Percentiles rank a stretch among this genome's conserved stretches.
These are phyloP conservation scores for Tolypocladium ovalisporum DNA, from an alignment of 2,329 filamentous ascomycete genomes.

Conservation along the genomic window DNA sequence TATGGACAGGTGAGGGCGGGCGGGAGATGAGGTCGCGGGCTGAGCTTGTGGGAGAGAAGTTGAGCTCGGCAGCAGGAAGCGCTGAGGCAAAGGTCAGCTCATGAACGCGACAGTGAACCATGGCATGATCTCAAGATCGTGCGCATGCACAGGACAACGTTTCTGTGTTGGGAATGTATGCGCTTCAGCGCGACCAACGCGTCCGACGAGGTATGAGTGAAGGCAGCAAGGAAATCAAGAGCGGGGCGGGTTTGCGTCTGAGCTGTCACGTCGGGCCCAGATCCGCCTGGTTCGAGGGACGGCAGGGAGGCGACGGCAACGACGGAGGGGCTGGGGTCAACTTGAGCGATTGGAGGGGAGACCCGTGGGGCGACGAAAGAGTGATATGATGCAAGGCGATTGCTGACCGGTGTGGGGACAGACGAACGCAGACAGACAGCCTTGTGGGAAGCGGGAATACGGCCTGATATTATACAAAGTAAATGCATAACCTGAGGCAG, in stretches of 20 bases:
- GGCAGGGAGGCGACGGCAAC: neutral
- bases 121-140: constrained; percentile 7
- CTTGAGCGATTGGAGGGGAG: neutral
- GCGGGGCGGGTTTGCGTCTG: neutral
- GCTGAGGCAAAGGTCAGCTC: constrained; percentile 18
- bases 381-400: neutral
- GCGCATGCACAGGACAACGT: neutral
- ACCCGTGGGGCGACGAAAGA: neutral
- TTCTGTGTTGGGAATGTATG: neutral
- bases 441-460: neutral
- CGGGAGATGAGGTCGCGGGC: neutral
- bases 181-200: neutral
- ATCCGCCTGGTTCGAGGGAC: neutral
- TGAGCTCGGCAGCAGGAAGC: constrained; percentile 8
- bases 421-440: neutral
- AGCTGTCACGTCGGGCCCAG: neutral
- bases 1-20: constrained; percentile 4
- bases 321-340: neutral
- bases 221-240: neutral
- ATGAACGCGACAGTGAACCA: constrained; percentile 13
- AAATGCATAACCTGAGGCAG: neutral
- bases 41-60: constrained; percentile 6
- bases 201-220: neutral
- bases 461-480: neutral
- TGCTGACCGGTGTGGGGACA: constrained; percentile 5